Evolutionary conservation across 2,329 filamentous ascomycete species (phyloP).

Genomic region (Neurospora crassa): DNA sequence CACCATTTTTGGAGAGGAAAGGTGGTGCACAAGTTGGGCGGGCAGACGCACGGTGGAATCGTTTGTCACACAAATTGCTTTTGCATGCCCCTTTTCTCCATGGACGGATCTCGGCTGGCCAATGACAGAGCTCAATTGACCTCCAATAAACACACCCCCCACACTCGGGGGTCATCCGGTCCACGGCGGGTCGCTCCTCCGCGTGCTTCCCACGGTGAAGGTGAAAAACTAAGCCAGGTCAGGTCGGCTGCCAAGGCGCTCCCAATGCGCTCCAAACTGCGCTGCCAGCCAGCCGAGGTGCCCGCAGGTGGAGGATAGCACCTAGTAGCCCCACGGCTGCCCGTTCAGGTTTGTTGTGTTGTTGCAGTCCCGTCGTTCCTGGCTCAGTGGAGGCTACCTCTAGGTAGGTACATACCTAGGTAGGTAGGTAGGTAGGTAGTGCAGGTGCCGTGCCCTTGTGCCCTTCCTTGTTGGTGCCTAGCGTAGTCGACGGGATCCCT

Average conservation of each 20-base stretch:
- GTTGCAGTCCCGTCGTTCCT: background rate
- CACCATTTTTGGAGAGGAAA: background rate
- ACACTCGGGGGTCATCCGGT: background rate
- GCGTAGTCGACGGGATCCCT: too few species aligned
- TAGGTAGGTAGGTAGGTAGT: too few species aligned
- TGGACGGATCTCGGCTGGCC: background rate
- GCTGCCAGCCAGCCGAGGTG: background rate
- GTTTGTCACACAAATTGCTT: background rate
- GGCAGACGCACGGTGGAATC: background rate
- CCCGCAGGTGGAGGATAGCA: too few species aligned
- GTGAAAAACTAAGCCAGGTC: background rate
- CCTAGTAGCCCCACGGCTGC: background rate
- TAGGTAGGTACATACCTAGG: too few species aligned
- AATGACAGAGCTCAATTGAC: background rate
- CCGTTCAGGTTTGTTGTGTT: background rate
- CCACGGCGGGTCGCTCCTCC: background rate
- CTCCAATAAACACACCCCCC: background rate
- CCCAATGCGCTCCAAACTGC: background rate
- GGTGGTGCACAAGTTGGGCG: background rate
- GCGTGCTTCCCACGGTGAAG: background rate
- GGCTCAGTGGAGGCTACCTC: background rate
- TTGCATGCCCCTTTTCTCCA: background rate
- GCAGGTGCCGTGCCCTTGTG: too few species aligned
- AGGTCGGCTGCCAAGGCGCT: background rate
- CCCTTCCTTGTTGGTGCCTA: too few species aligned